Evolutionary conservation across 495 filamentous ascomycete genomes (phyloP), one percentile per base, ranked within the genome.

Genomic region (Penicillium coprophilum): DNA sequence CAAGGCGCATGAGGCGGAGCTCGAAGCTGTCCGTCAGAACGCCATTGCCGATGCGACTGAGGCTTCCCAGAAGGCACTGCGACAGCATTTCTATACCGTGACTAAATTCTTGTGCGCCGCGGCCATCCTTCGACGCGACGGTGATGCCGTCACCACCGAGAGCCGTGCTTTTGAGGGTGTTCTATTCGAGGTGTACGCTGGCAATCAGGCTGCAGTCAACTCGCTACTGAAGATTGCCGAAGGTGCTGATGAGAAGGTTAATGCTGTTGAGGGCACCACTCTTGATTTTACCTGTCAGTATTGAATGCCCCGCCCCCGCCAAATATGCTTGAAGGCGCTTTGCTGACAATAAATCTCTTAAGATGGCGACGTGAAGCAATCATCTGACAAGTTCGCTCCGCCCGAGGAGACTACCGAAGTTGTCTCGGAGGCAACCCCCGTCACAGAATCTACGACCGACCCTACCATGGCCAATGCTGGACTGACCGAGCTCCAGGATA

Each of bases 121-220:
- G 55, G 89, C 90, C 11, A 85, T 85, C 40, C 82, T 88, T 62
- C 78, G 90, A 61, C 84, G 82, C 55, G 75, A 75, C 31, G 83
- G 78, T 47, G 85, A 89, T 55, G 82, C 82, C 44, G 82, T 87
- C 62, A 79, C 85, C 19, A 68, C 77, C 3, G 90, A 96, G 72
- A 89, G 83, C 64, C 83, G 83, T 71, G 94, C 92, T 41, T 88
- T 97, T 56, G 95, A 99, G 72, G 91, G 89, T 49, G 87, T 94
- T 27, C 79, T 99, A 40, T 85, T 92, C 49, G 80, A 89, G 63
- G 87, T 97, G 38, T 99, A 99, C 71, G 87, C 85, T 20, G 95
- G 95, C 30, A 88, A 91, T 60, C 81, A 87, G 46, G 80, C 82
- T 61, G 92, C 92, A 17, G 90, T 99, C 15, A 77, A 81, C 34